phyloP scores from a whole-genome alignment of 179 eudicot genomes.

The Beta corolliflora region DNA sequence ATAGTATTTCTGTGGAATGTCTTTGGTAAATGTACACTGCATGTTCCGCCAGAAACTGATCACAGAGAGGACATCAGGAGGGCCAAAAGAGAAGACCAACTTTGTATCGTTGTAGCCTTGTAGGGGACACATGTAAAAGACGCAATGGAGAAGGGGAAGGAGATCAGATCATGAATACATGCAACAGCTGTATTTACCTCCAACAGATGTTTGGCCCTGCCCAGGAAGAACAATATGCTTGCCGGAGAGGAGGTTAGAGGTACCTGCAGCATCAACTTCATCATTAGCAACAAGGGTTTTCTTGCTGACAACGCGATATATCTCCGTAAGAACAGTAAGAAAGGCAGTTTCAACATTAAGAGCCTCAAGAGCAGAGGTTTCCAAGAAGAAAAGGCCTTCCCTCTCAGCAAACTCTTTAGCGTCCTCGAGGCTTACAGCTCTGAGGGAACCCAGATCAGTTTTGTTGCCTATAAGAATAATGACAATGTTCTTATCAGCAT shows the following conservation, averaged over 20 bases:
- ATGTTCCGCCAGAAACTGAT: not conserved
- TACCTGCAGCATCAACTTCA: conserved; percentile 4
- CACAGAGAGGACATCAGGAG: not conserved
- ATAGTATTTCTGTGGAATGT: no score
- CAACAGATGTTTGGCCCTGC: not conserved
- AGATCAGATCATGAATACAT: not conserved
- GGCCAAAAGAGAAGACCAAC: not conserved
- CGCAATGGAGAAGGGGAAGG: not conserved
- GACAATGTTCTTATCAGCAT: conserved; percentile 21
- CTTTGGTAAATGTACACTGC: not conserved
- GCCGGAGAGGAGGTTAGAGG: conserved; percentile 5
- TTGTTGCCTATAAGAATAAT: conserved; percentile 22
- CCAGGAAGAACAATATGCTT: conserved; percentile 1
- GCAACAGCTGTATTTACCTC: conserved; percentile 8
- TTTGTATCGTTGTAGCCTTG: not conserved
- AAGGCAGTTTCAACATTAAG: conserved; percentile 14
- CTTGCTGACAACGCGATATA: not conserved
- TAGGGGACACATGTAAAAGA: not conserved
- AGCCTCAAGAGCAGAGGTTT: conserved; percentile 24
- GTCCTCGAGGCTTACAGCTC: conserved; percentile 18
- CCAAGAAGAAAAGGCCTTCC: conserved; percentile 19
- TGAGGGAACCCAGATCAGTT: conserved; percentile 13
- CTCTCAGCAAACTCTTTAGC: conserved; percentile 19
- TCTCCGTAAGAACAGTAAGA: conserved; percentile 17
- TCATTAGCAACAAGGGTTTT: conserved; percentile 17